Base-by-base conservation (phyloP, 2,329 filamentous ascomycete species). In the Ascochyta lentis region DNA sequence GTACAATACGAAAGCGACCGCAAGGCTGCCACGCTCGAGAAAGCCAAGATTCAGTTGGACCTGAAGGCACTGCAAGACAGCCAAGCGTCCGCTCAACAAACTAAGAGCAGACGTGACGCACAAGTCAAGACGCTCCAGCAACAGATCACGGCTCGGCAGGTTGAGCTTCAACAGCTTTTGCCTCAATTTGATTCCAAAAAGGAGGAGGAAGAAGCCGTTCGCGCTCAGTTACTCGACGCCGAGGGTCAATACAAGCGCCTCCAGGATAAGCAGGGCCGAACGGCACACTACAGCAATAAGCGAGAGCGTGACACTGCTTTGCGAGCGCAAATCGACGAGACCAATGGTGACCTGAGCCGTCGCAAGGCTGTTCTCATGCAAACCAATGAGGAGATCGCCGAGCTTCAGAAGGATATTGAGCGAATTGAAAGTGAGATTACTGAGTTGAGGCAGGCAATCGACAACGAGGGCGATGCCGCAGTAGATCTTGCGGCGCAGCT, bases 241-340 rank as follows among this genome's bases (percentile, higher is more conserved):
- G 90, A 96, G 67, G 88, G 88, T 7, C 84, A 85, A 5, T 84
- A 91, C 38, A 87, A 90, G 61, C 88, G 93, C 34, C 84, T 99
- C 7, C 91, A 96, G 70, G 91, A 90, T 46, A 99, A 99, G 75
- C 94, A 99, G 77, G 92, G 89, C 39, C 89, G 94, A 41, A 92
- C 90, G 63, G 89, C 90, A 16, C 89, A 92, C 59, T 99, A 96
- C 76, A 89, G 84, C 70, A 96, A 87, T 74, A 96, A 96, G 79
- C 84, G 86, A 8, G 92, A 98, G 72, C 88, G 96, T 39, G 94
- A 99, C 74, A 84, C 86, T 33, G 97, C 86, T 82, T 80, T 99
- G 45, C 86, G 86, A 58, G 84, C 86, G 59, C 90, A 97, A 76
- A 91, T 98, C 52, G 83, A 90, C 40, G 90, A 96, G 33, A 85